Evolutionary conservation across 768 basidiomycete genomes (phyloP).

Genomic region (Lactarius hengduanensis): DNA sequence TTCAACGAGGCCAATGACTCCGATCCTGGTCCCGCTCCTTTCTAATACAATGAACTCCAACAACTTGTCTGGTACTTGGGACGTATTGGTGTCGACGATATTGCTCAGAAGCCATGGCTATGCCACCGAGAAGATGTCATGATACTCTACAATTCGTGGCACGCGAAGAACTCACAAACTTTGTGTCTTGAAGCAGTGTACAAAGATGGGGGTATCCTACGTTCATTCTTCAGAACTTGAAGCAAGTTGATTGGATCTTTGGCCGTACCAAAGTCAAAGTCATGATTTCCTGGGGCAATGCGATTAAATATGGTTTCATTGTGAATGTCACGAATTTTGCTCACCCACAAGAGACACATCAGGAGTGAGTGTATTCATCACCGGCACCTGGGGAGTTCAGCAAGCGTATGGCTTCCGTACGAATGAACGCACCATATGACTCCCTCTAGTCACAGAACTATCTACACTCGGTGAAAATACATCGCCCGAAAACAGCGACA

Average conservation of each 20-base stretch:
- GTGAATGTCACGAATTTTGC: conserved; percentile 30
- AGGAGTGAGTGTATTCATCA: conserved; percentile 77
- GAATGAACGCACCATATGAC: conserved; percentile 69
- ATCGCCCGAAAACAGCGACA: conserved; percentile 87
- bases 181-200: conserved; percentile 67
- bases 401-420: not conserved
- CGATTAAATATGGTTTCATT: conserved; percentile 7
- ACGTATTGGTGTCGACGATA: conserved; percentile 69
- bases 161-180: conserved; percentile 54
- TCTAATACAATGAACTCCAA: conserved; percentile 66
- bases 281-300: conserved; percentile 70
- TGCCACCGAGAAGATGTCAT: conserved; percentile 7
- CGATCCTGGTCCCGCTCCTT: conserved; percentile 65
- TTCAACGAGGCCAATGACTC: conserved; percentile 86
- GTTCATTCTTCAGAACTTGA: not conserved
- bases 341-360: conserved; percentile 79
- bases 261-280: conserved; percentile 78
- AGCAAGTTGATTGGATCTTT: not conserved
- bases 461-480: conserved; percentile 86
- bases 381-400: conserved; percentile 60
- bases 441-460: conserved; percentile 83
- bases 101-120: conserved; percentile 92
- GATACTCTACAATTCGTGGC: not conserved
- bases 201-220: conserved; percentile 63
- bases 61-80: conserved; percentile 57